Conservation (phyloP, 352 stramenopile species). For the Phytophthora lateralis region DNA sequence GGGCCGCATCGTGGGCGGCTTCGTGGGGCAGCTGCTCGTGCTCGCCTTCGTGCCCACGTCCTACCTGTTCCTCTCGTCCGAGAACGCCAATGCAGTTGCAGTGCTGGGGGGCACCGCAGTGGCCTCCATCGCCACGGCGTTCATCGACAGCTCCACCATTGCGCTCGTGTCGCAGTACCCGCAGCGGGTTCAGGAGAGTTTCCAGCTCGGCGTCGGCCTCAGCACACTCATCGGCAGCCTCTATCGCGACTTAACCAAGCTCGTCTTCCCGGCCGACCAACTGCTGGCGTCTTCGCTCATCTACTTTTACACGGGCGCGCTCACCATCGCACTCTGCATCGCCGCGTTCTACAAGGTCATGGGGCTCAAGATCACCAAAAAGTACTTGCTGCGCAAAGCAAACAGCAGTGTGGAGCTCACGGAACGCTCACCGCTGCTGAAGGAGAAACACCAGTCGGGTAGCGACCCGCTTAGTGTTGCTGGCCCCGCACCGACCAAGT, state of each 20-base stretch:
- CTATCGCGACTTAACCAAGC: constrained; percentile 84
- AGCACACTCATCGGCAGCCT: constrained; percentile 84
- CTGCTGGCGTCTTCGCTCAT: constrained; percentile 74
- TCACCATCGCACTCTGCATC: constrained; percentile 84
- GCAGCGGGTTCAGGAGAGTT: constrained; percentile 76
- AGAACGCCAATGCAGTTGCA: constrained; percentile 66
- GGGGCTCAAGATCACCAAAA: constrained; percentile 57
- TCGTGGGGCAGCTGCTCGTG: constrained; percentile 72
- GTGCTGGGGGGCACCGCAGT: constrained; percentile 70
- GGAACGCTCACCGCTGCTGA: constrained; percentile 54
- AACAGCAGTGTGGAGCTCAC: constrained; percentile 60
- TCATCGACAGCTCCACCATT: constrained; percentile 87
- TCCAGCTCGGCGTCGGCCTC: constrained; percentile 82
- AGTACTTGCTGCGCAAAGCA: constrained; percentile 43
- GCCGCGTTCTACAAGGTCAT: constrained; percentile 75
- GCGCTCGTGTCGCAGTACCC: constrained; percentile 84
- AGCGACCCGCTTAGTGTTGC: constrained; percentile 24
- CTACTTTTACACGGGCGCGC: constrained; percentile 84
- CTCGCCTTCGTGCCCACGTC: constrained; percentile 79
- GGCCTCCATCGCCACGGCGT: constrained; percentile 75
- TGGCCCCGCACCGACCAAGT: constrained; percentile 52
- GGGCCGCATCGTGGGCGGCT: constrained; percentile 78
- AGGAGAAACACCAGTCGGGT: constrained; percentile 27
- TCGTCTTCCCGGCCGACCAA: constrained; percentile 66
- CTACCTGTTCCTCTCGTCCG: constrained; percentile 73